phyloP scores from a whole-genome alignment of 2,329 filamentous ascomycete species.

The Fusarium newnesense region DNA sequence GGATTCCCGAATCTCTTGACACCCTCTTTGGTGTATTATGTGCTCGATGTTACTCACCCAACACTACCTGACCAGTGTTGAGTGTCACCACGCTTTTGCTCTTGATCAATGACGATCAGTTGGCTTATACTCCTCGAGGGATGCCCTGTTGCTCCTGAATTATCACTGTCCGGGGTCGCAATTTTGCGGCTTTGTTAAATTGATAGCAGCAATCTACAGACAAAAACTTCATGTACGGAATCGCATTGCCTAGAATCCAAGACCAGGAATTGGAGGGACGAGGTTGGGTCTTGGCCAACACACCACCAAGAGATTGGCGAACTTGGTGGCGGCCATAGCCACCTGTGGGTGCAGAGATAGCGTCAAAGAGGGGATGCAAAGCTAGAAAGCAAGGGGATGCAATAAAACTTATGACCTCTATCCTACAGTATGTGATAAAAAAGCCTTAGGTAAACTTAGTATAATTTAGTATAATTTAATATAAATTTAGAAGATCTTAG shows the following conservation, averaged over 20 bases:
- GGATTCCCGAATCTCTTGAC: constrained; percentile 14
- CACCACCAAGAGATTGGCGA: constrained; percentile 41
- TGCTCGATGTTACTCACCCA: constrained; percentile 8
- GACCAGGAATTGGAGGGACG: neutral
- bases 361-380: constrained; percentile 6
- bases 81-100: constrained; percentile 6
- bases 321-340: constrained; percentile 25
- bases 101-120: constrained; percentile 3
- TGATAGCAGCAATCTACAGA: neutral
- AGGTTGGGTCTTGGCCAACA: constrained; percentile 14
- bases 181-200: neutral
- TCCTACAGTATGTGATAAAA: too few species aligned
- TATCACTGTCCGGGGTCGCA: neutral
- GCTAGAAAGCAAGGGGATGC: too few species aligned
- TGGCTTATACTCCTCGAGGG: neutral
- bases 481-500: too few species aligned
- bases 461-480: too few species aligned
- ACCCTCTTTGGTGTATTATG: constrained; percentile 17
- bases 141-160: neutral
- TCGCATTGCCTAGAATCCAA: neutral
- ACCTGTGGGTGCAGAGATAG: constrained; percentile 25
- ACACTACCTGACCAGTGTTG: neutral
- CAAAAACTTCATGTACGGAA: neutral
- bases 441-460: too few species aligned
- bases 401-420: too few species aligned